phyloP scores from a whole-genome alignment of 2,329 filamentous ascomycete genomes.

The Cercospora zeae-maydis region DNA sequence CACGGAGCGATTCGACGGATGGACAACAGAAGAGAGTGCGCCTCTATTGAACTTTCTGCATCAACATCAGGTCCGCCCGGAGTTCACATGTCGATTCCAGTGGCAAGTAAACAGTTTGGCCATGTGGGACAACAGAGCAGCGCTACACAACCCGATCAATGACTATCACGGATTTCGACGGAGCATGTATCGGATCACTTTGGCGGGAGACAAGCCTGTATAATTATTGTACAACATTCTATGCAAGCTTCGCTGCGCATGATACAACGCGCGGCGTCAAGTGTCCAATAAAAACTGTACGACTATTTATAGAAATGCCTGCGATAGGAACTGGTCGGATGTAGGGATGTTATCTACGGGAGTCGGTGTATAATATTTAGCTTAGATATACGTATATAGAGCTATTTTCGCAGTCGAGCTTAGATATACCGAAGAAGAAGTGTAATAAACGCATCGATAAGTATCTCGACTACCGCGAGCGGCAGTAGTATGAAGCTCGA shows the following conservation, averaged over 20 bases:
- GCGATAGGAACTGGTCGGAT: too few species aligned
- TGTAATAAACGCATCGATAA: too few species aligned
- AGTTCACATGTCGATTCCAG: slow-evolving; percentile 69
- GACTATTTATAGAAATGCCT: too few species aligned
- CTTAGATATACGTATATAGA: too few species aligned
- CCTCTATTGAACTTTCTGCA: slow-evolving; percentile 69
- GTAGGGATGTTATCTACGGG: too few species aligned
- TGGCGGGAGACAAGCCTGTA: slow-evolving; percentile 14
- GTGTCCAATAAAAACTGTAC: background rate
- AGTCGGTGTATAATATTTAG: too few species aligned
- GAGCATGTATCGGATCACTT: slow-evolving; percentile 15
- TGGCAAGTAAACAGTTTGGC: slow-evolving; percentile 43
- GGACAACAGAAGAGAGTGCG: slow-evolving; percentile 81
- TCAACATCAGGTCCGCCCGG: slow-evolving; percentile 66
- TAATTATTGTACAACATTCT: background rate
- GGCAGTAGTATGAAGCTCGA: too few species aligned
- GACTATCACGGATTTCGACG: slow-evolving; percentile 13
- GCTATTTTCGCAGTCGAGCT: too few species aligned
- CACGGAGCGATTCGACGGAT: slow-evolving; percentile 72
- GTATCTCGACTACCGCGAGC: too few species aligned
- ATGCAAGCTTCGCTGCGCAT: background rate
- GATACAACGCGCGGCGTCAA: background rate
- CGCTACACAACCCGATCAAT: slow-evolving; percentile 20
- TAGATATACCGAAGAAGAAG: too few species aligned
- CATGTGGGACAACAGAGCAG: slow-evolving; percentile 15